A percentile compares a stretch with the other conserved stretches of the same genome.
phyloP scores from a whole-genome alignment of 805 yeast genomes.

The Vanderwaltozyma verrucispora region DNA sequence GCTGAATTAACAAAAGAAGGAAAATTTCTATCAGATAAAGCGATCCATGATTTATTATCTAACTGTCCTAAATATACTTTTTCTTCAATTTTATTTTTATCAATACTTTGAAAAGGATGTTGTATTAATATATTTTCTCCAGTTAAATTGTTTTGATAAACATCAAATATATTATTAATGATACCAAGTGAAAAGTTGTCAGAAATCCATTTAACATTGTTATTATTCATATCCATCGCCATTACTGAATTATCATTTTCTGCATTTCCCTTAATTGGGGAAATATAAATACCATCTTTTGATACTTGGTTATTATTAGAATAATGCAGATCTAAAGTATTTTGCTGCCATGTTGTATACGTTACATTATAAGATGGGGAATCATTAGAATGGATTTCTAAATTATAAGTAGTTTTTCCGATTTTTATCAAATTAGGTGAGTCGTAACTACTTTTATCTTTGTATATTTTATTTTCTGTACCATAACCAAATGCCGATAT shows the following conservation, averaged over 20 bases:
- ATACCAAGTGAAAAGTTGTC: slow-evolving; percentile 50
- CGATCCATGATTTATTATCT: slow-evolving; percentile 65
- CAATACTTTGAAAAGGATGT: slow-evolving; percentile 45
- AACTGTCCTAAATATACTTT: slow-evolving; percentile 60
- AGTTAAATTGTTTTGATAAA: slow-evolving; percentile 31
- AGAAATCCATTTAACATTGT: slow-evolving; percentile 71
- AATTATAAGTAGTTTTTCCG: slow-evolving; percentile 64
- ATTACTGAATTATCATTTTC: slow-evolving; percentile 52
- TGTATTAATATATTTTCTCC: slow-evolving; percentile 46
- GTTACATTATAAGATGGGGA: slow-evolving; percentile 76
- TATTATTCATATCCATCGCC: slow-evolving; percentile 61
- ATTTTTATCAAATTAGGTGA: slow-evolving; percentile 38
- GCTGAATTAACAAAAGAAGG: slow-evolving; percentile 79
- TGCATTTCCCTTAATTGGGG: slow-evolving; percentile 52
- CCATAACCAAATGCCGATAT: slow-evolving; percentile 57
- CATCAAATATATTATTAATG: slow-evolving; percentile 72
- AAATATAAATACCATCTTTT: slow-evolving; percentile 63
- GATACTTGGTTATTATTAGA: slow-evolving; percentile 43
- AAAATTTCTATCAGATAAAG: slow-evolving; percentile 65
- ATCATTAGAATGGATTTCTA: slow-evolving; percentile 65
- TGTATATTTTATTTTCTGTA: slow-evolving; percentile 23
- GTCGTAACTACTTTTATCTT: slow-evolving; percentile 9
- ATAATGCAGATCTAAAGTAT: slow-evolving; percentile 56
- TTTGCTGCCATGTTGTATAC: slow-evolving; percentile 86
- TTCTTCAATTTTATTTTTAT: slow-evolving; percentile 9